A percentile compares a stretch with the other conserved stretches of the same genome.
phyloP scores from a whole-genome alignment of 2,329 filamentous ascomycete species.

The Mollisiaceae sp. region DNA sequence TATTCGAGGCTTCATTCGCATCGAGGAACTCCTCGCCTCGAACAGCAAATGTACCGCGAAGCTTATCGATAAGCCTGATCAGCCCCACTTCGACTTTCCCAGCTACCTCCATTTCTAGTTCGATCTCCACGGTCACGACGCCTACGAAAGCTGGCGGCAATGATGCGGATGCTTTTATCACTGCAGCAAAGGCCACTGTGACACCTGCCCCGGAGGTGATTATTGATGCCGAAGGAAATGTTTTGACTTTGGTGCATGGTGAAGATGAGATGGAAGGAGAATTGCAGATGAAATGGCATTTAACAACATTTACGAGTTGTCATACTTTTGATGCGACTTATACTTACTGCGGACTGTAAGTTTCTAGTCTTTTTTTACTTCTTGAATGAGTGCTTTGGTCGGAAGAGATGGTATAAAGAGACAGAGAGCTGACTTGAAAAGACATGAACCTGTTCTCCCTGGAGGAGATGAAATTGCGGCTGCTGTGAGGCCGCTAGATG shows the following conservation, averaged over 20 bases:
- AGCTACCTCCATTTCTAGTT: background rate
- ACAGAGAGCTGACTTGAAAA: conserved; percentile 3
- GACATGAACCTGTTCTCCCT: conserved; percentile 39
- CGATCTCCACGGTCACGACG: background rate
- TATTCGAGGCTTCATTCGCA: background rate
- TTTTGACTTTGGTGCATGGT: background rate
- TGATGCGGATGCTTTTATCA: background rate
- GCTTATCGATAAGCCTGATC: background rate
- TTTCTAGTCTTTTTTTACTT: background rate
- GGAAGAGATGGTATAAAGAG: background rate
- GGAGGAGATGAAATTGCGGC: conserved; percentile 39
- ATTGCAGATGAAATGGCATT: conserved; percentile 38
- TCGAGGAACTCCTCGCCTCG: background rate
- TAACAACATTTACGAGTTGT: conserved; percentile 41
- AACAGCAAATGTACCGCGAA: background rate
- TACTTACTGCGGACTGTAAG: conserved; percentile 36
- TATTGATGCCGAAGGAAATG: background rate
- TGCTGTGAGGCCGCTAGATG: conserved; percentile 21
- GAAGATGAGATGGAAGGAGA: background rate
- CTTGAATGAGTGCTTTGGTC: background rate
- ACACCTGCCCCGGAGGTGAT: background rate
- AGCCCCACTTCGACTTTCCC: background rate
- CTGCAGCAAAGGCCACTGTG: background rate
- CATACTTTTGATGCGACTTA: conserved; percentile 25
- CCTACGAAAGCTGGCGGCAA: background rate